phyloP scores from a whole-genome alignment of 1,139 yeast genomes.

The Suhomyces bolitotheri region DNA sequence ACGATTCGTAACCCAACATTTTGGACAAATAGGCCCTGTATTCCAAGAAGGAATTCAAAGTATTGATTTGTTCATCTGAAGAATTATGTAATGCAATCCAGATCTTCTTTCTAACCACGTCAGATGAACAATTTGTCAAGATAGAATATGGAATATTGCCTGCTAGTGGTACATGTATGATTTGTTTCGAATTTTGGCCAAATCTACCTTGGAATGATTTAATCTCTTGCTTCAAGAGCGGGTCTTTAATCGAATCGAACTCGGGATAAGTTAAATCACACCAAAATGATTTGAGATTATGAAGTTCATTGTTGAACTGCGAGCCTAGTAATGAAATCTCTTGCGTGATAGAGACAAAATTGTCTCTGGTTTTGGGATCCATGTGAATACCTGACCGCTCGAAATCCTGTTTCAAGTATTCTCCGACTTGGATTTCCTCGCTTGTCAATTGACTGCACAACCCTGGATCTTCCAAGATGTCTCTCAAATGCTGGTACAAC shows the following conservation, averaged over 20 bases:
- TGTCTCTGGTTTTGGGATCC: conserved; percentile 63
- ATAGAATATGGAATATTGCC: conserved; percentile 71
- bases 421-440: conserved; percentile 85
- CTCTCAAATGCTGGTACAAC: conserved; percentile 59
- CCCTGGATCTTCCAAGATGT: conserved; percentile 48
- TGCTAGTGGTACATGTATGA: conserved; percentile 57
- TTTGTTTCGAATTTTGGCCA: conserved; percentile 20
- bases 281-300: conserved; percentile 44
- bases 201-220: conserved; percentile 25
- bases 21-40: conserved; percentile 72
- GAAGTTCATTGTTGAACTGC: conserved; percentile 62
- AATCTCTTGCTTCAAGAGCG: conserved; percentile 28
- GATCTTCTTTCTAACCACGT: conserved; percentile 59
- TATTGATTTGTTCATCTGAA: conserved; percentile 55
- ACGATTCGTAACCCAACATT: conserved; percentile 71
- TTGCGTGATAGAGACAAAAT: conserved; percentile 78
- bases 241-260: conserved; percentile 30
- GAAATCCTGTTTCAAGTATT: conserved; percentile 78
- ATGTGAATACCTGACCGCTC: conserved; percentile 88
- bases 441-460: conserved; percentile 44
- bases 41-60: conserved; percentile 59
- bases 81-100: conserved; percentile 76
- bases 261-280: conserved; percentile 35
- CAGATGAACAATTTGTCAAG: conserved; percentile 58
- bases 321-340: conserved; percentile 83